Percentiles rank a stretch among this genome's conserved stretches.
These are phyloP conservation scores for Podila clonocystis DNA, from an alignment of 192 early-diverging fungal genomes.

Conservation along the genomic window DNA sequence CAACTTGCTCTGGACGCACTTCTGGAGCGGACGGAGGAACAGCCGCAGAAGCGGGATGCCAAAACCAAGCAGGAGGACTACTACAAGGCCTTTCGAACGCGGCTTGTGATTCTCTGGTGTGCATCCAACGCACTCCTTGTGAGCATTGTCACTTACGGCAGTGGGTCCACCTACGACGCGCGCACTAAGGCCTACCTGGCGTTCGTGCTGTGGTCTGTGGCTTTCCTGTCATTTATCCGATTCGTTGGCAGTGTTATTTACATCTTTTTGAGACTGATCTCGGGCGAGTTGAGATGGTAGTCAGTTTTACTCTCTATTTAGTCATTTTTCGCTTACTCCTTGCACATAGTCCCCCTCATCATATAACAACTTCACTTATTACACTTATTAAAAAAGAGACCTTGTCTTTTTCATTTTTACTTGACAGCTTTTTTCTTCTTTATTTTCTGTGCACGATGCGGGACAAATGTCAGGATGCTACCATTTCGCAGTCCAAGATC, in stretches of 20 bases:
- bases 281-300: constrained; percentile 50
- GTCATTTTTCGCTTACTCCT: too few relatives aligned
- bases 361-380: too few relatives aligned
- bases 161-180: constrained; percentile 34
- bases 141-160: constrained; percentile 70
- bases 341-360: too few relatives aligned
- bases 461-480: background rate
- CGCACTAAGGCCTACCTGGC: constrained; percentile 71
- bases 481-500: background rate
- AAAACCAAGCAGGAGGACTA: constrained; percentile 87
- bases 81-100: constrained; percentile 88
- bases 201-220: constrained; percentile 89
- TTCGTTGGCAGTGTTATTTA: constrained; percentile 80
- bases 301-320: background rate
- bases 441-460: background rate
- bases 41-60: constrained; percentile 60
- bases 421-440: background rate
- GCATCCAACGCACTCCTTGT: constrained; percentile 82
- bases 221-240: constrained; percentile 74
- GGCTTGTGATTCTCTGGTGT: constrained; percentile 85
- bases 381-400: too few relatives aligned
- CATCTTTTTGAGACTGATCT: constrained; percentile 62
- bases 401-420: too few relatives aligned
- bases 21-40: constrained; percentile 46
- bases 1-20: constrained; percentile 75